These are phyloP conservation scores for Scedosporium dehoogii DNA, from an alignment of 2,329 filamentous ascomycete genomes.

Conservation along the genomic window DNA sequence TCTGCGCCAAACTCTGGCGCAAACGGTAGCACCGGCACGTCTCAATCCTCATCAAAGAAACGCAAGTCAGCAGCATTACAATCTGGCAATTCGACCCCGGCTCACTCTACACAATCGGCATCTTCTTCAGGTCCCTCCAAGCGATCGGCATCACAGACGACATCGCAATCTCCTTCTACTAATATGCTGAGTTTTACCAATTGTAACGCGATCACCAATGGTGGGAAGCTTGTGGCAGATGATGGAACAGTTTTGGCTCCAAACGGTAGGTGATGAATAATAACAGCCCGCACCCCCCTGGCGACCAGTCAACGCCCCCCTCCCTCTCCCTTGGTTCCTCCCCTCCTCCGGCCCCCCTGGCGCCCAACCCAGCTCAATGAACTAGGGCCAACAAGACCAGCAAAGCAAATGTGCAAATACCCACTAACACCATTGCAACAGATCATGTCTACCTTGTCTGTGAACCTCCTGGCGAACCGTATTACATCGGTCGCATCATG, in stretches of 20 bases:
- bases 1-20: background rate
- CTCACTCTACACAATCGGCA: conserved; percentile 7
- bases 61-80: conserved; percentile 58
- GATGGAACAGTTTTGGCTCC: conserved; percentile 75
- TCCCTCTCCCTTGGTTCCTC: conserved; percentile 3
- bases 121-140: background rate
- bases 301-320: background rate
- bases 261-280: conserved; percentile 58
- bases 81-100: conserved; percentile 15
- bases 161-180: conserved; percentile 41
- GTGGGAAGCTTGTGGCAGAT: conserved; percentile 76
- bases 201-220: conserved; percentile 55
- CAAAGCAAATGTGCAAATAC: background rate
- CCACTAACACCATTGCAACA: conserved; percentile 16
- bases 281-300: background rate
- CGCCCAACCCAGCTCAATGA: background rate
- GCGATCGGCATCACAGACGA: conserved; percentile 6
- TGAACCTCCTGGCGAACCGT: conserved; percentile 94
- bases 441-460: conserved; percentile 90
- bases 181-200: conserved; percentile 87
- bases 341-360: background rate
- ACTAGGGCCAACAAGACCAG: background rate
- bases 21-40: background rate
- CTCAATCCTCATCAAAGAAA: conserved; percentile 51
- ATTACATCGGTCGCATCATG: conserved; percentile 97